Base-by-base conservation (phyloP, 352 stramenopile genomes). In the Phytophthora gonapodyides region DNA sequence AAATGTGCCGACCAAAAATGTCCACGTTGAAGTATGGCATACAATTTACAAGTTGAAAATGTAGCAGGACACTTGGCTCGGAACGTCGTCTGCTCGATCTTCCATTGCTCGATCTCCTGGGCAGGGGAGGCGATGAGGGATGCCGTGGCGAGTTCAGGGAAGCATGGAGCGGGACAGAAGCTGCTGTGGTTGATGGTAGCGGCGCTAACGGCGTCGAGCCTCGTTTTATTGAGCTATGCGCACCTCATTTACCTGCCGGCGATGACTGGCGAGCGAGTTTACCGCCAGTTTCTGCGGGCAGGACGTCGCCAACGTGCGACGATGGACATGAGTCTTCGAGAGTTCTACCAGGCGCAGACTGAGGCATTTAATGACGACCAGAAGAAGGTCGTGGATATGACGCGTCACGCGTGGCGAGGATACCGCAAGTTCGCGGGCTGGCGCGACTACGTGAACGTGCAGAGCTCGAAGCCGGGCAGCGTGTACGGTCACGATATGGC, bases 401-500 rank as follows among this genome's bases (percentile, higher is more conserved):
- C 78, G n/a, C 61, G 66, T 16, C 76, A 85, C 37, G 77, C 79
- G 1, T 88, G 81, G 81, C 11, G 61, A 5, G 79, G 68, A 30
- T 90, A 90, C 57, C 71, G 71, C 5, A 50, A 68, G 2, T 67
- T 69, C 36, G 79, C 61, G 16, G 51, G 61, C 35, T 82, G 78
- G 67, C 49, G 47, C 1, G 78, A 88, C 57, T 73, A 55, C 27
- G 57, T 90, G 12, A 49, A 73, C 15, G 65, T 84, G 31, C 37
- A 70, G 8, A 34, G 42, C 7, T 54, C 73, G 30, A 43, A 13
- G 2, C 64, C 65, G 2, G 56, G 49, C 5, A 76, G 52, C 0
- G 51, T 81, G 21, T 81, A 82, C 40, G 45, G 56, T 4, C 82
- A 91, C 60, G 76, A 88, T 46, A 84, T 91, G 78, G 79, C 82